These are phyloP conservation scores for Podospora pseudocomata DNA, from an alignment of 495 filamentous ascomycete species.

Conservation along the genomic window DNA sequence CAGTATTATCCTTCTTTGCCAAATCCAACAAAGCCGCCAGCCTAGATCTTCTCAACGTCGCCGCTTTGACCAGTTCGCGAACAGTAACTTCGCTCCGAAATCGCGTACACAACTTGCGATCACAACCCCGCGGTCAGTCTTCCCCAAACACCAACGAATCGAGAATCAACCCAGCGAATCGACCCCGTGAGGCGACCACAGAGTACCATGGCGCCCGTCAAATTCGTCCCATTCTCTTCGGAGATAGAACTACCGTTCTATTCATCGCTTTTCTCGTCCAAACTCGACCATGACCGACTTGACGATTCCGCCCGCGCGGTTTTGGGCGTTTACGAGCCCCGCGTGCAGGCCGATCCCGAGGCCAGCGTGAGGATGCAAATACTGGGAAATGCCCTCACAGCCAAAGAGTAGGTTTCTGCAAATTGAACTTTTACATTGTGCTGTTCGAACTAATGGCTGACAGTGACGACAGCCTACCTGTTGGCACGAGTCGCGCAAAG, in stretches of 20 bases:
- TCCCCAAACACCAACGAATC: background rate
- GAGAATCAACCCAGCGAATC: no score
- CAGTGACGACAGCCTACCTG: slow-evolving; percentile 58
- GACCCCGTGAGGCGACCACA: no score
- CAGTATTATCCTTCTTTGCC: background rate
- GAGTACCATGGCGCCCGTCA: slow-evolving; percentile 24
- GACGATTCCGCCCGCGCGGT: slow-evolving; percentile 84
- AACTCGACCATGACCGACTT: slow-evolving; percentile 95
- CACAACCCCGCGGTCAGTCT: background rate
- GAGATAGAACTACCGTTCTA: slow-evolving; percentile 96
- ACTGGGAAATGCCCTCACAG: slow-evolving; percentile 77
- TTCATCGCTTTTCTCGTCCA: slow-evolving; percentile 76
- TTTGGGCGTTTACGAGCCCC: slow-evolving; percentile 86
- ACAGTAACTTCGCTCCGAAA: background rate
- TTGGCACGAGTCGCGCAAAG: slow-evolving; percentile 74
- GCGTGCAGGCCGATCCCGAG: slow-evolving; percentile 60
- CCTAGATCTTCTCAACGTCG: background rate
- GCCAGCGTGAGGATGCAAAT: slow-evolving; percentile 82
- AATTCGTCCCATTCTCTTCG: slow-evolving; percentile 82
- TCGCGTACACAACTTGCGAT: background rate
- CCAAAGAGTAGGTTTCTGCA: slow-evolving; percentile 62
- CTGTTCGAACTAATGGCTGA: background rate
- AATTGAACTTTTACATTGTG: background rate
- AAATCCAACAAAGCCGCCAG: background rate
- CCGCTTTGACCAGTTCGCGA: background rate